These are phyloP conservation scores for Saccharomyces hybrid DNA, from an alignment of 1,139 yeast genomes.

Conservation along the genomic window DNA sequence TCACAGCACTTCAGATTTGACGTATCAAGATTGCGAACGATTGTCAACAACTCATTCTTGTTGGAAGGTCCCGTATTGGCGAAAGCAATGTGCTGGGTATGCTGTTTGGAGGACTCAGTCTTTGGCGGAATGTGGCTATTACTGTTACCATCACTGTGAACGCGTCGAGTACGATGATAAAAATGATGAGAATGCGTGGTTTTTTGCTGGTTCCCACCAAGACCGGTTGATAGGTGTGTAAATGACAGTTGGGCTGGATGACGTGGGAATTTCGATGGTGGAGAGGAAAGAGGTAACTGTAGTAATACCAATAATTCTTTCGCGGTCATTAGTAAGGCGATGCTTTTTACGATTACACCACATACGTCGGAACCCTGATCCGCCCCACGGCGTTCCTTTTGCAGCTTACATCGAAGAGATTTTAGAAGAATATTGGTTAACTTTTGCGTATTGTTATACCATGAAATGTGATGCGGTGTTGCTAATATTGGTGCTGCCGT, in stretches of 20 bases:
- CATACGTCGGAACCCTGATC: background rate
- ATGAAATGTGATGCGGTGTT: too few species aligned
- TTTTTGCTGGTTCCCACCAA: background rate
- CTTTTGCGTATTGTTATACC: too few species aligned
- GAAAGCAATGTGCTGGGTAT: background rate
- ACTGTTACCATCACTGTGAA: background rate
- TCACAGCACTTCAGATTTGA: constrained; percentile 69
- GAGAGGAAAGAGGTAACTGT: background rate
- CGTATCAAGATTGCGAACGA: constrained; percentile 44
- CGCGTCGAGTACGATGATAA: background rate
- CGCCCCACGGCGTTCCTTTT: background rate
- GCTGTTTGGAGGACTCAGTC: background rate
- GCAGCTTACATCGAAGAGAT: background rate
- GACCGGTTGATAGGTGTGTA: background rate
- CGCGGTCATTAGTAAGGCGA: background rate
- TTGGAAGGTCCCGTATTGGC: background rate
- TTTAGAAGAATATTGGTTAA: too few species aligned
- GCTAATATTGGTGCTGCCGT: too few species aligned
- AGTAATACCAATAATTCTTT: background rate
- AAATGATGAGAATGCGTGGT: background rate
- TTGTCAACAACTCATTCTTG: constrained; percentile 23
- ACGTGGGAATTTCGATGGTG: background rate
- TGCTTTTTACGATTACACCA: background rate
- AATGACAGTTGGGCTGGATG: background rate
- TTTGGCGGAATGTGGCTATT: background rate